A percentile compares a stretch with the other conserved stretches of the same genome.
These are phyloP conservation scores for Xylaria scruposa DNA, from an alignment of 495 filamentous ascomycete genomes.

Conservation along the genomic window DNA sequence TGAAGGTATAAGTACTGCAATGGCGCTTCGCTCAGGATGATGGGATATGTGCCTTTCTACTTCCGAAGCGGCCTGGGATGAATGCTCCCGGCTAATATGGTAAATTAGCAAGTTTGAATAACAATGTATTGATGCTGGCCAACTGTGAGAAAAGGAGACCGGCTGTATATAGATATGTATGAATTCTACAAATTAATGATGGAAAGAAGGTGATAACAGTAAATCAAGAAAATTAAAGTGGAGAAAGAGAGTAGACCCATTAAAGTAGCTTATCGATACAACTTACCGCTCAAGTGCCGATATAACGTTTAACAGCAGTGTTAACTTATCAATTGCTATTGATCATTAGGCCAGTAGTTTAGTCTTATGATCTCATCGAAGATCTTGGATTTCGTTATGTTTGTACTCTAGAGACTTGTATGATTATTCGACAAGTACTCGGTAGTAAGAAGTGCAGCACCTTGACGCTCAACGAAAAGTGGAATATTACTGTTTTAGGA, in stretches of 20 bases:
- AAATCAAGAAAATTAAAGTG: slow-evolving; percentile 10
- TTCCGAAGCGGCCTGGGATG: neutral
- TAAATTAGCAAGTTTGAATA: neutral
- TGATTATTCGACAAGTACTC: neutral
- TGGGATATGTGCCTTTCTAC: neutral
- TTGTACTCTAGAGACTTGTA: neutral
- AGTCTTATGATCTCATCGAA: too few relatives aligned
- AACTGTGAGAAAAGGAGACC: neutral
- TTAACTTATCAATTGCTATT: too few relatives aligned
- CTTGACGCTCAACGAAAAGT: neutral
- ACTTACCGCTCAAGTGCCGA: neutral
- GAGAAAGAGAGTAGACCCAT: slow-evolving; percentile 3
- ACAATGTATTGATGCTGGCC: neutral
- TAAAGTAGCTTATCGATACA: slow-evolving; percentile 20
- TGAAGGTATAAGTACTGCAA: neutral
- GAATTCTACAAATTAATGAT: neutral
- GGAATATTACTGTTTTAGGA: slow-evolving; percentile 1
- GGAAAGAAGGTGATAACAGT: slow-evolving; percentile 1
- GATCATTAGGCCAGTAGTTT: too few relatives aligned
- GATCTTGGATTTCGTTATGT: too few relatives aligned
- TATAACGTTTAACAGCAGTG: too few relatives aligned
- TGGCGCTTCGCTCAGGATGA: neutral
- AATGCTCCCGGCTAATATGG: neutral
- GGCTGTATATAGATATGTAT: neutral
- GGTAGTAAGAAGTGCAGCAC: too few relatives aligned